Conservation (phyloP, 164 flowering plant species). For the Sextonia rubra region DNA sequence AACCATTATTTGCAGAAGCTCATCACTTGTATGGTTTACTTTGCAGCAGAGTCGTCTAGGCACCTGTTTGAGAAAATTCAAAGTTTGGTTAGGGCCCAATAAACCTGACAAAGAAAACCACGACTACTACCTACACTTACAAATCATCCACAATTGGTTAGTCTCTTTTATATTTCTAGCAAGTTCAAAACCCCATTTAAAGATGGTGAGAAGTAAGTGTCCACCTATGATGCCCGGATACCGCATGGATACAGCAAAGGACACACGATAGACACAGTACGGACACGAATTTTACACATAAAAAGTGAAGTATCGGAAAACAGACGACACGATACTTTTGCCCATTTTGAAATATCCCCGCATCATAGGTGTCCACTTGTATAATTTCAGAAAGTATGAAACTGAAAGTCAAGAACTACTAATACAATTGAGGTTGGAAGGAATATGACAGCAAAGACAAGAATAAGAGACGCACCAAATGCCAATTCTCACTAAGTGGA, state of each 20-base stretch:
- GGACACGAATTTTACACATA: too few relatives aligned
- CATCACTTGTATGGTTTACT: conserved; percentile 30
- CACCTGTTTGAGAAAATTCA: conserved; percentile 20
- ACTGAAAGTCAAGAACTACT: background rate
- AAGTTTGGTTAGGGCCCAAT: background rate
- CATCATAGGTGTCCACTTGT: too few relatives aligned
- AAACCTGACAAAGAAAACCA: background rate
- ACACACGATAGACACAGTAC: too few relatives aligned
- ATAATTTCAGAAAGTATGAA: background rate
- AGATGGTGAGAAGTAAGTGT: background rate
- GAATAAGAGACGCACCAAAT: conserved; percentile 33
- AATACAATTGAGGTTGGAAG: too few relatives aligned
- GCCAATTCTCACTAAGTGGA: conserved; percentile 49
- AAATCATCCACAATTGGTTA: too few relatives aligned
- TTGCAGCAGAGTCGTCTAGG: conserved; percentile 56
- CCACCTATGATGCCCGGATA: too few relatives aligned
- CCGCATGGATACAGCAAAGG: too few relatives aligned
- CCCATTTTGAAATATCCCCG: too few relatives aligned
- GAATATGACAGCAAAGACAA: background rate
- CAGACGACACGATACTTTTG: too few relatives aligned
- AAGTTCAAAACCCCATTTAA: background rate
- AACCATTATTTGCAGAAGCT: conserved; percentile 33
- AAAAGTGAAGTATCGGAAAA: too few relatives aligned
- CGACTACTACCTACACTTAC: background rate
- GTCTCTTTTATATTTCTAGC: background rate